Evolutionary conservation across 2,329 filamentous ascomycete species (phyloP), one percentile per base, ranked within the genome.

Genomic region (Sclerotiophoma versabilis): DNA sequence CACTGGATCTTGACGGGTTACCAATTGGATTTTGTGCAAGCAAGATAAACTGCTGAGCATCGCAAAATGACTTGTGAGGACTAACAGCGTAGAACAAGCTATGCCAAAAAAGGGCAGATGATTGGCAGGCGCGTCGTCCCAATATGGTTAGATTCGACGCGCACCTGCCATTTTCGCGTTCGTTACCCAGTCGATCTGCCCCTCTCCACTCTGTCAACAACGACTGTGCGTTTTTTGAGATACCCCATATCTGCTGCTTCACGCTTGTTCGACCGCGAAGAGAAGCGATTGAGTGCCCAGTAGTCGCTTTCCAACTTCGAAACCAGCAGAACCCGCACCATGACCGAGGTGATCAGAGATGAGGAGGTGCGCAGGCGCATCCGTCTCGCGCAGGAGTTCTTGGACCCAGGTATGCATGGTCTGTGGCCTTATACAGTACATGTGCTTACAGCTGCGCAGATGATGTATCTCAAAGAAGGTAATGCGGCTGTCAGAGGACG

Each of bases 331-430:
- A 30, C 37, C 36, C 43, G 37, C 59, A 63, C 26, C 51, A 74
- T 74, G 71, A 48, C 65, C 43, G 69, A 70, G 44, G 56, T 64
- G 15, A 68, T 96, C 68, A 86, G 89, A 76, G 93, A 97, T 82
- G 91, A 95, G 77, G 91, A 89, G 63, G 87, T 89, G 67, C 85
- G 87, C 66, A 88, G 96, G 79, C 91, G 92, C 69, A 86, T 96
- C 75, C 89, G 92, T 68, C 86, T 89, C 61, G 92, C 92, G n/a
- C 85, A 89, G 68, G 93, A 97, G 75, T 97, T 98, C 71, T 86
- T 98, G 36, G 93, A 97, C 80, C 93, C 93, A 57, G 88, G 92
- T 96, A 84, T 70, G 88, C 76, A 37, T 8, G 2, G 4, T 27
- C 5, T 20, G 22, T 27, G 15, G 29, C 17, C 11, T 12, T 11